Percentiles rank a stretch among this genome's conserved stretches.
Evolutionary conservation across 345 rosid species (phyloP).

Genomic region (Boechera stricta): DNA sequence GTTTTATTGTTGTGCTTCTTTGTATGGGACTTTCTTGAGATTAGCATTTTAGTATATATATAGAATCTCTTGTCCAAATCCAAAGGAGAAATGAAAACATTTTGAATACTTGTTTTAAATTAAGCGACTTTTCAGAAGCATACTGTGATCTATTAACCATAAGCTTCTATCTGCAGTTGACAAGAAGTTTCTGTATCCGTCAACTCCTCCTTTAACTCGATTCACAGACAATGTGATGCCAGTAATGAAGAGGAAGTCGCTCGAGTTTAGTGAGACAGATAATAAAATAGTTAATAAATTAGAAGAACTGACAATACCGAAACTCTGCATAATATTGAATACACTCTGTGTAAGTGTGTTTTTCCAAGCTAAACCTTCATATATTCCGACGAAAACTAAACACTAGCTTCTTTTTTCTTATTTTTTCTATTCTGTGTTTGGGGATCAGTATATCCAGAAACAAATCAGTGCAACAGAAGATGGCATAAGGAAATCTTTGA

Average conservation of each 20-base stretch:
- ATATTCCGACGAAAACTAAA: not conserved
- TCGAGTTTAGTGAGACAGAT: slow-evolving; percentile 59
- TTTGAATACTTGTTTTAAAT: not conserved
- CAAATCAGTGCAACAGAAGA: slow-evolving; percentile 71
- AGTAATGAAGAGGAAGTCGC: slow-evolving; percentile 64
- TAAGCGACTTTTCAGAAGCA: slow-evolving; percentile 5
- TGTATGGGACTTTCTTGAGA: slow-evolving; percentile 1
- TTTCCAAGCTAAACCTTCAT: slow-evolving; percentile 26
- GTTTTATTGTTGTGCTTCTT: slow-evolving; percentile 10
- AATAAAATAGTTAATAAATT: slow-evolving; percentile 56
- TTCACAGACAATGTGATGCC: slow-evolving; percentile 68
- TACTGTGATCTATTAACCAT: slow-evolving; percentile 36
- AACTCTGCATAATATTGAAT: slow-evolving; percentile 85
- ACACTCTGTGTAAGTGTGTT: slow-evolving; percentile 77
- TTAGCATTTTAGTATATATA: not conserved
- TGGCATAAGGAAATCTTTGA: slow-evolving; percentile 82
- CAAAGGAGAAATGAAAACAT: not conserved
- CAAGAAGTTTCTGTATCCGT: slow-evolving; percentile 71
- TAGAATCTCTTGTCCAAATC: not conserved
- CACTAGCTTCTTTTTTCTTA: not conserved
- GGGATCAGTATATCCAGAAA: slow-evolving; percentile 79
- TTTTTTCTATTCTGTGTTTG: slow-evolving; percentile 10
- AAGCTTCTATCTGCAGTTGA: slow-evolving; percentile 66
- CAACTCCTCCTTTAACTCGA: slow-evolving; percentile 95
- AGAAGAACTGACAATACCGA: slow-evolving; percentile 69